phyloP scores from a whole-genome alignment of 345 rosid genomes.

The Noccaea caerulescens region DNA sequence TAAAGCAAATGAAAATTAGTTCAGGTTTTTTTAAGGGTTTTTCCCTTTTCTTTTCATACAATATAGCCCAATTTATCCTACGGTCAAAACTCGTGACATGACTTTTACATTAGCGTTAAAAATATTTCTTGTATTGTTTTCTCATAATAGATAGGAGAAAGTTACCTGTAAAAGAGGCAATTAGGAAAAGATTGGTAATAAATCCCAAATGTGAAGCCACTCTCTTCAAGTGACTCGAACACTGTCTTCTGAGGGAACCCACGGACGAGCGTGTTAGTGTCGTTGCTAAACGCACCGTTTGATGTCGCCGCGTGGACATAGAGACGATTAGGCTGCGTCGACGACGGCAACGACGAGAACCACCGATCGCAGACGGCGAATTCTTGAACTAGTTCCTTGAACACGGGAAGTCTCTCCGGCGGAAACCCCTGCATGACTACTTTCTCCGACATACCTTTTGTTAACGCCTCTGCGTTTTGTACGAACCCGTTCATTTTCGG shows the following conservation, averaged over 20 bases:
- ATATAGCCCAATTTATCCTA: neutral
- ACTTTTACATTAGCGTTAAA: neutral
- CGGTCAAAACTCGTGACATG: neutral
- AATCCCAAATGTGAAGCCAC: slow-evolving; percentile 60
- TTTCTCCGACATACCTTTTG: slow-evolving; percentile 55
- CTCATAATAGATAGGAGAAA: neutral
- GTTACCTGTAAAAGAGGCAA: slow-evolving; percentile 61
- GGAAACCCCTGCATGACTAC: slow-evolving; percentile 82
- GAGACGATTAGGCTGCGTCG: slow-evolving; percentile 72
- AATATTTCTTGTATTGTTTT: neutral
- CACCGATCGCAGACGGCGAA: slow-evolving; percentile 81
- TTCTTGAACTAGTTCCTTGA: slow-evolving; percentile 58
- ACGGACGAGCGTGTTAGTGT: slow-evolving; percentile 49
- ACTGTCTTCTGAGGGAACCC: slow-evolving; percentile 79
- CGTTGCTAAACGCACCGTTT: slow-evolving; percentile 63
- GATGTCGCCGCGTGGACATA: slow-evolving; percentile 78
- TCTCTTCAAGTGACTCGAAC: slow-evolving; percentile 72
- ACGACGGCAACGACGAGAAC: slow-evolving; percentile 72
- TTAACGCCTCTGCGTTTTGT: slow-evolving; percentile 57
- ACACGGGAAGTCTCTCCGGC: slow-evolving; percentile 68
- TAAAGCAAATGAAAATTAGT: too few relatives aligned
- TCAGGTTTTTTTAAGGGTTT: too few relatives aligned
- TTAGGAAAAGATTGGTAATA: slow-evolving; percentile 64
- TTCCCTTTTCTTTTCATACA: neutral
- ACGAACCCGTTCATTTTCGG: slow-evolving; percentile 70